Evolutionary conservation across 2,329 filamentous ascomycete species (phyloP), one percentile per base, ranked within the genome.

Genomic region (Trichoderma sp.): DNA sequence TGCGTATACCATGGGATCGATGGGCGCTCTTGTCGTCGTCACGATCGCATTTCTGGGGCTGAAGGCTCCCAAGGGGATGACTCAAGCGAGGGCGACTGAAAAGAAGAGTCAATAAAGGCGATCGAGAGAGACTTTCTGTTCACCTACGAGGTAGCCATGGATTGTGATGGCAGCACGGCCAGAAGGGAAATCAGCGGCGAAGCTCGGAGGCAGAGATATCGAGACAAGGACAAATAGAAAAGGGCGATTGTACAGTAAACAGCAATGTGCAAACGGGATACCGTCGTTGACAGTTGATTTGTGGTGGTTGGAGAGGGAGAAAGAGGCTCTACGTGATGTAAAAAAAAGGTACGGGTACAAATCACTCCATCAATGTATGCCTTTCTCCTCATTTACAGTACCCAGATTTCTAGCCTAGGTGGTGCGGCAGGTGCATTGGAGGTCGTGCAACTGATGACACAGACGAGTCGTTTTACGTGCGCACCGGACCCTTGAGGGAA

Each of bases 1-100:
- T 12, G 95, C 95, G 2, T 99, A 98, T 76, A 83, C 82, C 1
- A 83, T 92, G 71, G 95, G 95, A 4, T 90, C 92, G 0, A 82
- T 86, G 14, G 93, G 92, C 5, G 96, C 98, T 81, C 77, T 90
- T 5, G 86, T 82, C 1, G 93, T 98, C 12, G 84, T 85, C 51
- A 83, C 82, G 12, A 78, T 92, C 26, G 92, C 90, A 0, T 90
- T 96, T 74, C 83, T 85, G 21, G 85, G 85, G 0, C 77, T 97
- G 68, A 91, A 89, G 78, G 82, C 88, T 21, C 91, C 91, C 5
- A 75, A 69, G 64, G 71, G 70, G 6, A 67, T 67, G 58, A 58
- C 17, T 21, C 68, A 66, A 57, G 50, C 60, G 14, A 66, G 63
- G 7, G 57, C 24, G 2, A 69, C 67, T 56, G 67, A 30, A 1